phyloP scores from a whole-genome alignment of 108 stramenopile genomes.

The Heterococcus sp. region DNA sequence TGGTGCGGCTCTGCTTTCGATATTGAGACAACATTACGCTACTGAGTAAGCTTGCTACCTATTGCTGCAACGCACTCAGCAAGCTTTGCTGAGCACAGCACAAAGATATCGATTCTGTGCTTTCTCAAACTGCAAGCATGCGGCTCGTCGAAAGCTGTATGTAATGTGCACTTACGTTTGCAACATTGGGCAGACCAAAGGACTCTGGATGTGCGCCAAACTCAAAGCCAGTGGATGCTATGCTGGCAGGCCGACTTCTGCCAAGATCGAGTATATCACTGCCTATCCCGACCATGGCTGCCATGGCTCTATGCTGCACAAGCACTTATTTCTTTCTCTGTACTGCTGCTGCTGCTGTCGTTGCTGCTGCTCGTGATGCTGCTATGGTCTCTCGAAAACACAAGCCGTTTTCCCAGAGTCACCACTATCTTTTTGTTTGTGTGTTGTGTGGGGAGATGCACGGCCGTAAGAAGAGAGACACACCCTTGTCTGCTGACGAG shows the following conservation, averaged over 20 bases:
- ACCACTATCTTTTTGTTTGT: not conserved
- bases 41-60: not conserved
- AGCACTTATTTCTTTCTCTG: no score
- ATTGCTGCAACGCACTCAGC: not conserved
- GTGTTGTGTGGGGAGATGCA: slow-evolving; percentile 34
- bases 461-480: slow-evolving; percentile 52
- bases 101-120: not conserved
- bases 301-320: no score
- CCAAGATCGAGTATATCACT: no score
- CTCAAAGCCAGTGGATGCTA: no score
- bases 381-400: not conserved
- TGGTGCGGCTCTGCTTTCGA: not conserved
- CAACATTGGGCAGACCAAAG: slow-evolving; percentile 35
- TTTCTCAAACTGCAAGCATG: no score
- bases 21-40: not conserved
- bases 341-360: not conserved
- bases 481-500: slow-evolving; percentile 42
- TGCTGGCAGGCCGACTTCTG: no score
- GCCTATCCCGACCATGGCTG: no score
- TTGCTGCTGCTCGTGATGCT: not conserved
- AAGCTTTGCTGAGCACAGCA: not conserved
- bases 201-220: not conserved
- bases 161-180: slow-evolving; percentile 38
- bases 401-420: not conserved
- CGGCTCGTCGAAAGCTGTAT: not conserved